Evolutionary conservation across 2,329 filamentous ascomycete genomes (phyloP).

Genomic region (Polytolypa hystricis): DNA sequence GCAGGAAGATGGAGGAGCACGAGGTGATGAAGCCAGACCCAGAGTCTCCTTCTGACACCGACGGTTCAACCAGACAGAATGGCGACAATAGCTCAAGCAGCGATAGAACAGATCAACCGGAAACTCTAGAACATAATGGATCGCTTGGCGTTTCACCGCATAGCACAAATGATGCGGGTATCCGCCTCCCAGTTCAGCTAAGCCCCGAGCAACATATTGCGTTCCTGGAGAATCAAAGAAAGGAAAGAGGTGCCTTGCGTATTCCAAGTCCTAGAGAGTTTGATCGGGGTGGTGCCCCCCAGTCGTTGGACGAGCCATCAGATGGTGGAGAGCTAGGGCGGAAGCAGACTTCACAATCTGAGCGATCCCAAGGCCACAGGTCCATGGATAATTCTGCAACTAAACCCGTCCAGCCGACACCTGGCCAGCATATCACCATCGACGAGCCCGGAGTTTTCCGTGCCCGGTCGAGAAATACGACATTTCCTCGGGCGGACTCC

Average conservation of each 20-base stretch:
- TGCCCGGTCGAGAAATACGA: slow-evolving; percentile 23
- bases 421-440: slow-evolving; percentile 35
- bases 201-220: slow-evolving; percentile 72
- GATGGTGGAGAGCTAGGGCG: slow-evolving; percentile 23
- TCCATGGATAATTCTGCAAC: slow-evolving; percentile 13
- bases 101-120: slow-evolving; percentile 3
- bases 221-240: slow-evolving; percentile 73
- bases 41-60: slow-evolving; percentile 17
- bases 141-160: slow-evolving; percentile 11
- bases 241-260: slow-evolving; percentile 62
- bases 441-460: slow-evolving; percentile 33
- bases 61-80: slow-evolving; percentile 2
- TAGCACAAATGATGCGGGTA: slow-evolving; percentile 36
- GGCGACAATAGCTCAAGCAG: not conserved
- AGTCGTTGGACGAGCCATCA: slow-evolving; percentile 35
- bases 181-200: slow-evolving; percentile 42
- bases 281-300: slow-evolving; percentile 66
- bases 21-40: slow-evolving; percentile 15
- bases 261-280: slow-evolving; percentile 89
- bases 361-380: slow-evolving; percentile 9
- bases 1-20: slow-evolving; percentile 12
- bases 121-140: slow-evolving; percentile 11
- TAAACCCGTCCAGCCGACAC: slow-evolving; percentile 18
- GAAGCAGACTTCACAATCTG: slow-evolving; percentile 16
- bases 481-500: slow-evolving; percentile 30